Conservation (phyloP, 2,329 filamentous ascomycete species). For the Claviceps sp. region DNA sequence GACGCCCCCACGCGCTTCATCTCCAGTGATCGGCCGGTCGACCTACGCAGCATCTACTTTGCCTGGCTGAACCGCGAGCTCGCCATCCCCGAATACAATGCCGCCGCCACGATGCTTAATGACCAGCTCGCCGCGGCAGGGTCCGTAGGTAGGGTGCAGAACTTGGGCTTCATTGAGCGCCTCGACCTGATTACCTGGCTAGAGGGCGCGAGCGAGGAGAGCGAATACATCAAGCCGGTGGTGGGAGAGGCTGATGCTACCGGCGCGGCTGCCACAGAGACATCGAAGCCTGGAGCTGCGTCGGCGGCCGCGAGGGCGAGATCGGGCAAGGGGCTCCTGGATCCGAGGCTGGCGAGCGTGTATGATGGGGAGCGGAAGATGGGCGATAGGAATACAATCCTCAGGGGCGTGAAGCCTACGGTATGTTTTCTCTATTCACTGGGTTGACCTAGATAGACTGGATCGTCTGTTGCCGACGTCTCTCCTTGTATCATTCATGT, state of each 20-base stretch:
- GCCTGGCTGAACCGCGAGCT: slow-evolving; percentile 90
- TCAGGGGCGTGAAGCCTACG: slow-evolving; percentile 78
- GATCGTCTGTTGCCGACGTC: too few relatives aligned
- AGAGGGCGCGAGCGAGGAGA: slow-evolving; percentile 77
- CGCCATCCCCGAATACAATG: slow-evolving; percentile 82
- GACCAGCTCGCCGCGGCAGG: slow-evolving; percentile 54
- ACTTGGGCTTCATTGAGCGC: slow-evolving; percentile 81
- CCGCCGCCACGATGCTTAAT: slow-evolving; percentile 67
- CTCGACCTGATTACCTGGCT: slow-evolving; percentile 89
- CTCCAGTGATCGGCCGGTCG: slow-evolving; percentile 60
- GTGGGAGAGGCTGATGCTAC: slow-evolving; percentile 45
- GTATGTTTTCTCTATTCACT: slow-evolving; percentile 35
- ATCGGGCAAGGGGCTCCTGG: slow-evolving; percentile 52
- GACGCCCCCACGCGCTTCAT: slow-evolving; percentile 72
- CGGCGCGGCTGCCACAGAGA: slow-evolving; percentile 20
- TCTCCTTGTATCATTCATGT: too few relatives aligned
- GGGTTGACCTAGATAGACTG: too few relatives aligned
- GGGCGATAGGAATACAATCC: slow-evolving; percentile 79
- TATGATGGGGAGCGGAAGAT: slow-evolving; percentile 85
- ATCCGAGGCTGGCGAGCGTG: slow-evolving; percentile 73
- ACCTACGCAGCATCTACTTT: slow-evolving; percentile 90
- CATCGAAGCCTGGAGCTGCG: slow-evolving; percentile 22
- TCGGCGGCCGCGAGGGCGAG: slow-evolving; percentile 33
- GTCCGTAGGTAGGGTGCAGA: slow-evolving; percentile 59
- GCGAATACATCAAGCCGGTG: slow-evolving; percentile 81